phyloP scores from a whole-genome alignment of 2,329 filamentous ascomycete genomes.

The Diaporthe citriasiana region DNA sequence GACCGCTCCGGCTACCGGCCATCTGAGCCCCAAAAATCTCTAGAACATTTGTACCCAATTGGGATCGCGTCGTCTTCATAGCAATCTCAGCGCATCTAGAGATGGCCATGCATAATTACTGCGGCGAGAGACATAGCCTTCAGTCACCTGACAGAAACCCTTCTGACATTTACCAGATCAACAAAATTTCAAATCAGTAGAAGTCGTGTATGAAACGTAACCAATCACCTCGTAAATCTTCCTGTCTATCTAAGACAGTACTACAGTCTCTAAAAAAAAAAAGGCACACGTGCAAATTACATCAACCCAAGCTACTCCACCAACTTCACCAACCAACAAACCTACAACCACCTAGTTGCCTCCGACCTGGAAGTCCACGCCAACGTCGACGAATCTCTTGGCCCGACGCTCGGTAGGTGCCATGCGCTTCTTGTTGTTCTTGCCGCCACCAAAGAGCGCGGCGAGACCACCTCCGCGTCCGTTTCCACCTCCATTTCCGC shows the following conservation, averaged over 20 bases:
- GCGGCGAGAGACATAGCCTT: too few relatives aligned
- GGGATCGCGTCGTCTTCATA: too few relatives aligned
- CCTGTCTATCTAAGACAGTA: constrained; percentile 18
- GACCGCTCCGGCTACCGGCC: too few relatives aligned
- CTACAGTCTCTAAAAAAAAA: constrained; percentile 1
- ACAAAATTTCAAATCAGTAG: background rate
- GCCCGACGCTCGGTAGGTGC: constrained; percentile 4
- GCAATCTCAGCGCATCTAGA: too few relatives aligned
- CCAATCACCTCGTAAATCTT: constrained; percentile 7
- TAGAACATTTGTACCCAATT: too few relatives aligned
- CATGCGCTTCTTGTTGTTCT: constrained; percentile 34
- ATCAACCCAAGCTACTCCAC: background rate
- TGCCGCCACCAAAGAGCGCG: background rate
- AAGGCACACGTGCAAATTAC: constrained; percentile 11
- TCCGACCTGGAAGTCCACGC: background rate
- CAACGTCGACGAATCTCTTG: constrained; percentile 23
- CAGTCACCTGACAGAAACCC: too few relatives aligned
- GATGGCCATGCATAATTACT: too few relatives aligned
- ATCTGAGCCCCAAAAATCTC: too few relatives aligned
- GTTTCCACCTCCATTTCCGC: background rate
- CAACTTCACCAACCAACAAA: background rate
- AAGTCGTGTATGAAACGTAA: background rate
- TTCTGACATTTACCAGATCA: background rate
- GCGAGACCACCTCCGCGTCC: background rate
- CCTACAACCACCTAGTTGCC: background rate